phyloP scores from a whole-genome alignment of 2,329 filamentous ascomycete species.

The Didymellaceae sp. region DNA sequence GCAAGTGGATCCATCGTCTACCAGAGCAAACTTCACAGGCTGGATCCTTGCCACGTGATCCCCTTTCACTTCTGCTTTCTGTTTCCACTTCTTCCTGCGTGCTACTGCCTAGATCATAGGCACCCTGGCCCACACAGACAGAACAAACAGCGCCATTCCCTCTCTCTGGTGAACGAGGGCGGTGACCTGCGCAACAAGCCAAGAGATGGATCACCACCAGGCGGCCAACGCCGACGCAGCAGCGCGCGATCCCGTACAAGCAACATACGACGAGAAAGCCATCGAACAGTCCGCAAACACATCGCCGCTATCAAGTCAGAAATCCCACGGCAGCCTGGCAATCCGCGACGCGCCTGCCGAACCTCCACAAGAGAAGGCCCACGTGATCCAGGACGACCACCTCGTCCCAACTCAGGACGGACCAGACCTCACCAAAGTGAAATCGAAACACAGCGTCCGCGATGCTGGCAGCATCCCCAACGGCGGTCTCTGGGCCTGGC shows the following conservation, averaged over 20 bases:
- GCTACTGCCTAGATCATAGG: no score
- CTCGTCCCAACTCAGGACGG: constrained; percentile 2
- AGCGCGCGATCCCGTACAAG: constrained; percentile 2
- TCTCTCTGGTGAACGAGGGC: background rate
- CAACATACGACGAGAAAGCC: constrained; percentile 27
- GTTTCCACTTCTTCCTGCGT: no score
- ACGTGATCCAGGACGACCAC: constrained; percentile 21
- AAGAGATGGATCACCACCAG: constrained; percentile 12
- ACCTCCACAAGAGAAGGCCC: constrained; percentile 17
- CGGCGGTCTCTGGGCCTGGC: constrained; percentile 56
- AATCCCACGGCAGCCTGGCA: constrained; percentile 20
- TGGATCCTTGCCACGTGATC: no score
- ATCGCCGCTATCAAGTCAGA: constrained; percentile 23
- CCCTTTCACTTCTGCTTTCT: no score
- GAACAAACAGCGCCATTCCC: no score
- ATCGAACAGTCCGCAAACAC: constrained; percentile 4
- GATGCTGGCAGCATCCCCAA: constrained; percentile 54
- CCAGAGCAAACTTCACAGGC: no score
- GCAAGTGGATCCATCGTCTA: no score
- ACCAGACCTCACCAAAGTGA: constrained; percentile 27
- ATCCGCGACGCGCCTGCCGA: constrained; percentile 13
- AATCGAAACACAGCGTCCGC: constrained; percentile 44
- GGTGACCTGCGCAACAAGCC: background rate
- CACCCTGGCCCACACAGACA: no score
- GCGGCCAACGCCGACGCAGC: constrained; percentile 2